Conservation (phyloP, 2,329 filamentous ascomycete genomes). For the Fonsecaea pugnacius region DNA sequence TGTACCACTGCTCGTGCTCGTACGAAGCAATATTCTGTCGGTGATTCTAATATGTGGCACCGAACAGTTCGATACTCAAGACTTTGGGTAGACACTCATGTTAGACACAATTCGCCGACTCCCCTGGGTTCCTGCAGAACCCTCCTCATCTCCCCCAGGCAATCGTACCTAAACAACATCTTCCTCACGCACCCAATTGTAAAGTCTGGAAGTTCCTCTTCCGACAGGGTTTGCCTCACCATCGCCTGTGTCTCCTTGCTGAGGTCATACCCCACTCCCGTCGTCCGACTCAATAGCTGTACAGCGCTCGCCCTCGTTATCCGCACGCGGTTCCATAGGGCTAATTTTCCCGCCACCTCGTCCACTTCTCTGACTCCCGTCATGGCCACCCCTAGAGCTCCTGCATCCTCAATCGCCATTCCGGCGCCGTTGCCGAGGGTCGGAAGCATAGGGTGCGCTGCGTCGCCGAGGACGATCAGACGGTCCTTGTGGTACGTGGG, state of each 20-base stretch:
- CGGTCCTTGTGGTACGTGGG: constrained; percentile 40
- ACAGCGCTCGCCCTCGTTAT: constrained; percentile 10
- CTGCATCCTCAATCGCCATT: constrained; percentile 46
- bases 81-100: not conserved
- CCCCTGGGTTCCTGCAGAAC: not conserved
- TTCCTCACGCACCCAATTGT: not conserved
- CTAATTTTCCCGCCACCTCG: not conserved
- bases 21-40: not conserved
- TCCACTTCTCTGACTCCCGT: not conserved
- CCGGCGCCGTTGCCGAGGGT: constrained; percentile 46
- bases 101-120: not conserved
- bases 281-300: constrained; percentile 15
- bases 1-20: not conserved
- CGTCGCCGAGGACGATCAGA: constrained; percentile 46
- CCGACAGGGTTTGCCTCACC: constrained; percentile 2
- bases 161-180: constrained; percentile 1
- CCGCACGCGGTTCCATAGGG: constrained; percentile 10
- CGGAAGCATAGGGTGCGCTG: constrained; percentile 46
- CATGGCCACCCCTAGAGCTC: constrained; percentile 15
- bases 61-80: not conserved
- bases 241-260: constrained; percentile 10
- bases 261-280: constrained; percentile 5
- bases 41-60: not conserved
- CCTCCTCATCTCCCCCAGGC: not conserved
- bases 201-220: constrained; percentile 10